Conservation (phyloP, 768 basidiomycete species). For the Amanita molliuscula region DNA sequence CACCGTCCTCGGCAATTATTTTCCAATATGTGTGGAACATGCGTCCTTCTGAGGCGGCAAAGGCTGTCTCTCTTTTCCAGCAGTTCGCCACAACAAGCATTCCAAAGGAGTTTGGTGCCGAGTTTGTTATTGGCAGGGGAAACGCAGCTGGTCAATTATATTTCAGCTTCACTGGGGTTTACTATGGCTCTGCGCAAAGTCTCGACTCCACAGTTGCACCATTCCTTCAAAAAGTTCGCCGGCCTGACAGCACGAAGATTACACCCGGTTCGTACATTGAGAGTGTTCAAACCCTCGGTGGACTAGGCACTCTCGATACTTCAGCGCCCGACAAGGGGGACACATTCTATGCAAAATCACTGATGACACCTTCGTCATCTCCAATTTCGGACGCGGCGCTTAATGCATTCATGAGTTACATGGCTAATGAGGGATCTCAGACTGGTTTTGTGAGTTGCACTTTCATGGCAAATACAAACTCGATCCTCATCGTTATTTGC, state of each 20-base stretch:
- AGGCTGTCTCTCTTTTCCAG: conserved; percentile 25
- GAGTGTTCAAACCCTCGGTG: conserved; percentile 20
- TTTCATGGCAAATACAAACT: background rate
- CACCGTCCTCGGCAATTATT: conserved; percentile 23
- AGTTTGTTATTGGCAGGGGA: conserved; percentile 22
- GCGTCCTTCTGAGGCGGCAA: conserved; percentile 18
- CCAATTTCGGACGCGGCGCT: conserved; percentile 21
- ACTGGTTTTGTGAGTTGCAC: conserved; percentile 16
- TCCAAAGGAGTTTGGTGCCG: conserved; percentile 24
- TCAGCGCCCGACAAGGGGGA: conserved; percentile 19
- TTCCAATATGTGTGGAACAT: conserved; percentile 30
- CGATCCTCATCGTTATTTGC: background rate
- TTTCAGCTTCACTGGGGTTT: conserved; percentile 21
- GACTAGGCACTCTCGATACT: conserved; percentile 15
- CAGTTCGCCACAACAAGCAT: conserved; percentile 24
- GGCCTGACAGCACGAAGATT: conserved; percentile 5
- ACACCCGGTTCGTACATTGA: conserved; percentile 21
- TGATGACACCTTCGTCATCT: conserved; percentile 25
- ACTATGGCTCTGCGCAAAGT: conserved; percentile 11
- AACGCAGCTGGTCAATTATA: conserved; percentile 20
- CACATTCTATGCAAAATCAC: conserved; percentile 33
- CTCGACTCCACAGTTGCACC: conserved; percentile 20
- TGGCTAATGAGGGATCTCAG: conserved; percentile 20
- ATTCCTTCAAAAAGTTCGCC: conserved; percentile 15
- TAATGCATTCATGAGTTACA: conserved; percentile 22